Base-by-base conservation (phyloP, 768 basidiomycete species). In the Lactarius hatsudake region DNA sequence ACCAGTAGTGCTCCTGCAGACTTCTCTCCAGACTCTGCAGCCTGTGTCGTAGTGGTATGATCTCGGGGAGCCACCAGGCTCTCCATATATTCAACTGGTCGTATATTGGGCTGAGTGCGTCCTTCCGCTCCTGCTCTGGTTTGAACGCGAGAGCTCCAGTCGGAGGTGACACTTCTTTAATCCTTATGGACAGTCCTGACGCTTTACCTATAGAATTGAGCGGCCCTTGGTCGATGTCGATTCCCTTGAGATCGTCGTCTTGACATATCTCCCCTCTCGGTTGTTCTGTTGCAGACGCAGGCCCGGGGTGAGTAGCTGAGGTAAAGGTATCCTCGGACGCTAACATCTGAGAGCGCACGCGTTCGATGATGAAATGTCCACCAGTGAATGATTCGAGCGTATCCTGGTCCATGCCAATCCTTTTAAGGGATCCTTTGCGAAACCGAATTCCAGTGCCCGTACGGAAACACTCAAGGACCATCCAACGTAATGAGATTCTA, bases 11-110 rank as follows among this genome's bases (percentile, higher is more conserved):
- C 8, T 9, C 17, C 56, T 60, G 66, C 15, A 0, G 3, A 9
- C n/a, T 6, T 38, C 62, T 18, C 5, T 45, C 5, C 28, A 62
- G 20, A 32, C 17, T 34, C 45, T 65, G 66, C 26, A 20, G 12
- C 15, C 30, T 38, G 32, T 61, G 64, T 42, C 59, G 56, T 28
- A 73, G 20, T 10, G 79, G 79, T 30, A 80, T 13, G 8, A 79
- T 62, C 74, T 92, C 90, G 34, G 91, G 75, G 26, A 86, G 70
- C 90, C 90, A 91, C 90, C 90, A 91, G 0, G 57, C 63, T 55
- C 70, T 78, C 26, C 75, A 66, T 6, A 79, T 71, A n/a, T 74
- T 68, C 34, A 91, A 80, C 76, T 88, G 83, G 74, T 91, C 89
- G 65, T 86, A 84, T 6, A 80, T 73, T 0, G 77, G 79, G 60